These are phyloP conservation scores for Penicillium olsonii DNA, from an alignment of 2,329 filamentous ascomycete genomes.

Conservation along the genomic window DNA sequence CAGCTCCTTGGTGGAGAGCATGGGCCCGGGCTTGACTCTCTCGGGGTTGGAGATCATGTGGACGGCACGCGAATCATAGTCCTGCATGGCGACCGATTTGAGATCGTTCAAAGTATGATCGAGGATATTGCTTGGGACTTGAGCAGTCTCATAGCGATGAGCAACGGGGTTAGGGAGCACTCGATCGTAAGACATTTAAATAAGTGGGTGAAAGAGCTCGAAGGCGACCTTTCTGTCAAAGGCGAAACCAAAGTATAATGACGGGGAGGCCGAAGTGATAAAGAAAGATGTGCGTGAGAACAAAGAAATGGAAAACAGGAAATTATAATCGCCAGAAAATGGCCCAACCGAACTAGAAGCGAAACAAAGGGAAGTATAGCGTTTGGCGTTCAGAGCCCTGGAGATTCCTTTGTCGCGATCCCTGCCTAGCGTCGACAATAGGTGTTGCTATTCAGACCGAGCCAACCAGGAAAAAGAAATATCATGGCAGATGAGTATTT, in stretches of 20 bases:
- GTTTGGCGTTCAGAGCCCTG: slow-evolving; percentile 14
- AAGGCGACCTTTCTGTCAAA: slow-evolving; percentile 11
- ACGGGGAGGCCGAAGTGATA: slow-evolving; percentile 21
- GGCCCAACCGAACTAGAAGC: too few relatives aligned
- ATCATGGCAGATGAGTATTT: too few relatives aligned
- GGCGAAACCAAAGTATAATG: slow-evolving; percentile 13
- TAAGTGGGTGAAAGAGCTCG: slow-evolving; percentile 18
- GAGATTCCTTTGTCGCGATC: slow-evolving; percentile 15
- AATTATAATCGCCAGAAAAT: slow-evolving; percentile 7
- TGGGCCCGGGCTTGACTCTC: slow-evolving; percentile 15
- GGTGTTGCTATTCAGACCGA: slow-evolving; percentile 19
- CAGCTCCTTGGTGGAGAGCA: slow-evolving; percentile 24
- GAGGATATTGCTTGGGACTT: slow-evolving; percentile 38
- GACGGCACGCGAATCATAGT: not conserved
- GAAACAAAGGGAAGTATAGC: slow-evolving; percentile 5
- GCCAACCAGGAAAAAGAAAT: slow-evolving; percentile 19
- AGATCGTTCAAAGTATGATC: slow-evolving; percentile 45
- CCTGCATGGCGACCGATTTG: slow-evolving; percentile 12
- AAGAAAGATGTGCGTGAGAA: slow-evolving; percentile 2
- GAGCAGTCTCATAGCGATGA: slow-evolving; percentile 42
- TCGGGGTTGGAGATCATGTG: not conserved
- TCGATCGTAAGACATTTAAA: slow-evolving; percentile 52
- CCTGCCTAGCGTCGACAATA: slow-evolving; percentile 21
- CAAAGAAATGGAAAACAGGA: slow-evolving; percentile 7
- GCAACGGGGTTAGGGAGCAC: slow-evolving; percentile 47